Conservation (phyloP, 495 filamentous ascomycete species). For the Diplogelasinospora grovesii region DNA sequence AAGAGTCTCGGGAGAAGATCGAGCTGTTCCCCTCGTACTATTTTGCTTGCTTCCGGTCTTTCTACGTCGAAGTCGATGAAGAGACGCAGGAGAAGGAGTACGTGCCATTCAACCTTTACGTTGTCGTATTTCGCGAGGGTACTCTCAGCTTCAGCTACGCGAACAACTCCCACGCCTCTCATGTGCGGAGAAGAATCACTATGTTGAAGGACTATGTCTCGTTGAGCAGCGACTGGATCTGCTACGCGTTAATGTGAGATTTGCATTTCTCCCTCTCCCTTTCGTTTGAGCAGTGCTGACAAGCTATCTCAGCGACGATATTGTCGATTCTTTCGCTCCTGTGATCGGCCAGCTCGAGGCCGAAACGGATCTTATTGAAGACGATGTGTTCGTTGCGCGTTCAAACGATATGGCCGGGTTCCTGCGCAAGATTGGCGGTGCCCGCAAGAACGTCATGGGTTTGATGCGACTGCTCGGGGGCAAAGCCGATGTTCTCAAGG, state of each 20-base stretch:
- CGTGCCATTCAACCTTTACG: slow-evolving; percentile 92
- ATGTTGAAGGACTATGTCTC: slow-evolving; percentile 89
- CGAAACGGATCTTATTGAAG: slow-evolving; percentile 90
- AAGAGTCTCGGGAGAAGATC: slow-evolving; percentile 95
- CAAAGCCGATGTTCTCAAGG: slow-evolving; percentile 94
- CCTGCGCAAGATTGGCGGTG: slow-evolving; percentile 78
- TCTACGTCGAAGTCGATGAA: slow-evolving; percentile 56
- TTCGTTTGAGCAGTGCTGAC: slow-evolving; percentile 17
- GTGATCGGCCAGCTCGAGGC: slow-evolving; percentile 77
- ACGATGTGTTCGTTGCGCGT: slow-evolving; percentile 85
- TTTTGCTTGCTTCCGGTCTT: slow-evolving; percentile 94
- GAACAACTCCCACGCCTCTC: slow-evolving; percentile 72
- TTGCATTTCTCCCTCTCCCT: not conserved
- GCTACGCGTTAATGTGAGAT: slow-evolving; percentile 92
- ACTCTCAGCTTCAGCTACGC: slow-evolving; percentile 89
- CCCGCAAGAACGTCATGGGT: slow-evolving; percentile 90
- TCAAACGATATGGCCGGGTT: slow-evolving; percentile 80
- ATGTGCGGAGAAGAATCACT: slow-evolving; percentile 86
- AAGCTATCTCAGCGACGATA: slow-evolving; percentile 63
- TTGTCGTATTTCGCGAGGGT: slow-evolving; percentile 93
- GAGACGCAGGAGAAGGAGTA: slow-evolving; percentile 72
- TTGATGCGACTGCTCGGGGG: slow-evolving; percentile 88
- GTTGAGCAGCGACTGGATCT: slow-evolving; percentile 94
- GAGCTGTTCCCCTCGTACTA: slow-evolving; percentile 97
- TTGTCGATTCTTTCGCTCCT: slow-evolving; percentile 91